Percentiles rank a stretch among this genome's conserved stretches.
phyloP scores from a whole-genome alignment of 2,329 filamentous ascomycete genomes.

The Cladosporium halotolerans region DNA sequence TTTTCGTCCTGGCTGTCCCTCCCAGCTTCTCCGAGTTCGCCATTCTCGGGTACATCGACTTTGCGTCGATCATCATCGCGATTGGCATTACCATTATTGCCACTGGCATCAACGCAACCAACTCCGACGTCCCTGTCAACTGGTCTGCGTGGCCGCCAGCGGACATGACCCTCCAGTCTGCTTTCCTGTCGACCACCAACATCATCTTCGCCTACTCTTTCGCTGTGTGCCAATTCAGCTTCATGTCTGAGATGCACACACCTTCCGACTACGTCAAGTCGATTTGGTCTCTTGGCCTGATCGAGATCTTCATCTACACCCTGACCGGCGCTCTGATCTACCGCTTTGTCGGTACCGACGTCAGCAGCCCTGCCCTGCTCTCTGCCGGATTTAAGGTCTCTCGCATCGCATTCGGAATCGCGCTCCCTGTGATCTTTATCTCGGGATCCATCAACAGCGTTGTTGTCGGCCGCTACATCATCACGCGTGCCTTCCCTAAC shows the following conservation, averaged over 20 bases:
- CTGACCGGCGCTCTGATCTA: conserved; percentile 64
- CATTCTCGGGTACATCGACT: conserved; percentile 32
- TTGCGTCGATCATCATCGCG: conserved; percentile 30
- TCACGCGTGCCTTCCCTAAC: conserved; percentile 56
- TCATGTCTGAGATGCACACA: conserved; percentile 61
- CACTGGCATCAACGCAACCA: conserved; percentile 26
- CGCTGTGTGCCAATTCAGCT: conserved; percentile 57
- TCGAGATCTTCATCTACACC: conserved; percentile 59
- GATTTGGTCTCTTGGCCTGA: conserved; percentile 52
- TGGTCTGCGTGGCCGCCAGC: conserved; percentile 31
- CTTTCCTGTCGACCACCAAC: conserved; percentile 60
- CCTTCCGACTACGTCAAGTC: conserved; percentile 57
- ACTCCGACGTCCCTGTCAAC: conserved; percentile 24
- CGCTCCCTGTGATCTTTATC: conserved; percentile 66
- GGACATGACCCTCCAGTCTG: conserved; percentile 43
- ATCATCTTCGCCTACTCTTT: conserved; percentile 61
- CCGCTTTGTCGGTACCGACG: conserved; percentile 55
- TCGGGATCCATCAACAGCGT: conserved; percentile 65
- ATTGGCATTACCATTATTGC: conserved; percentile 32
- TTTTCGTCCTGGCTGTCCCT: conserved; percentile 30
- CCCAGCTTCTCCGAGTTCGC: conserved; percentile 32
- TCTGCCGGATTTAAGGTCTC: conserved; percentile 52
- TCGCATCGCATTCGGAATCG: conserved; percentile 64
- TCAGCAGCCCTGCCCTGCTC: conserved; percentile 60
- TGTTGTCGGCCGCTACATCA: conserved; percentile 49